Base-by-base conservation (phyloP, 1,284 basidiomycete species). In the Pyrrhoderma lamaoense region DNA sequence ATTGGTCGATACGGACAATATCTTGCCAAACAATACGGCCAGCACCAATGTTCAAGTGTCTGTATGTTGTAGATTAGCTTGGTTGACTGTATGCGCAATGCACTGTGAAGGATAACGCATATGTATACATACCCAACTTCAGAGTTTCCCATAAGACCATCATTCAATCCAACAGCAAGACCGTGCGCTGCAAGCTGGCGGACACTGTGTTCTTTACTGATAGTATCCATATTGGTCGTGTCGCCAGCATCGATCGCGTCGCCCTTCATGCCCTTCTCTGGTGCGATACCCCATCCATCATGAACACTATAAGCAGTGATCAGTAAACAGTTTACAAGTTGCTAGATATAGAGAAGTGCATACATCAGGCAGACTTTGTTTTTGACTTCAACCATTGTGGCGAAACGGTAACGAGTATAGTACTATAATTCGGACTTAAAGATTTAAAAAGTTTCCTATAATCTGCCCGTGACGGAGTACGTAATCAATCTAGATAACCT, bases 21-120 rank as follows among this genome's bases (percentile, higher is more conserved):
- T 94, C 92, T 67, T 95, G 92, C 92, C 92, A 94, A 42, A 94
- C 90, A 52, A 94, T 78, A 36, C 92, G 82, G 1, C 92, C 92
- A 51, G 92, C 92, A 44, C 92, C 92, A 59, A 93, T 89, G 70
- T 95, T 95, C 55, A 94, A 71, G 65, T 94, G 92, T 16, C 91
- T 93, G 18, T 42, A 42, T 7, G 34, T 22, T 7, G 21, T 18
- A 18, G n/a, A 14, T 18, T 7, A 22, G 21, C 38, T 40, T 7
- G 35, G 16, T 9, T 37, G 16, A 7, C 5, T 22, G 38, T 8
- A 8, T n/a, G 39, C 16, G 9, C 31, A 23, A 21, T 8, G 16
- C 14, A 27, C n/a, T 7, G 3, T 13, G 38, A 16, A 40, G 38
- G 7, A 5, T 5, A 19, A 40, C 40, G 53, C 9, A 22, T 21